phyloP scores from a whole-genome alignment of 2,329 filamentous ascomycete species.

The Colletotrichum karsti region DNA sequence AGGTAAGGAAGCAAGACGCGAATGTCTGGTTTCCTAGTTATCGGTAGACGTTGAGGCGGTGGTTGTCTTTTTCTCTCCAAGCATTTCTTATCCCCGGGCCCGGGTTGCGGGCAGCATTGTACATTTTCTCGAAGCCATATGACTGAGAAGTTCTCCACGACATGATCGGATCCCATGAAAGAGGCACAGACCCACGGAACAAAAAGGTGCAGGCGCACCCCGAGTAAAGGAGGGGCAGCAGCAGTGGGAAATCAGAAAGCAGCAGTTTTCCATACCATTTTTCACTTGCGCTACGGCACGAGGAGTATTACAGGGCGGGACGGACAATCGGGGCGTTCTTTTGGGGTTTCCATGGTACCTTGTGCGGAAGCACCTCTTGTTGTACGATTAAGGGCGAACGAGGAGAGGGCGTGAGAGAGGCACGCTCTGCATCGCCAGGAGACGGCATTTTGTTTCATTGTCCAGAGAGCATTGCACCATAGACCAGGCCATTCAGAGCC shows the following conservation, averaged over 20 bases:
- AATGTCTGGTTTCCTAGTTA: constrained; percentile 1
- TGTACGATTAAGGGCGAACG: constrained; percentile 23
- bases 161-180: constrained; percentile 29
- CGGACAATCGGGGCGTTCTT: constrained; percentile 22
- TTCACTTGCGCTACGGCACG: constrained; percentile 21
- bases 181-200: constrained; percentile 25
- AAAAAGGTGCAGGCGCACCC: constrained; percentile 21
- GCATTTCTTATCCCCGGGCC: constrained; percentile 16
- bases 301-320: constrained; percentile 23
- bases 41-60: constrained; percentile 12
- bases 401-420: background rate
- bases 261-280: constrained; percentile 15
- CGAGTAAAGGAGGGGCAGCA: constrained; percentile 2
- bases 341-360: constrained; percentile 21
- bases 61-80: constrained; percentile 16
- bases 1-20: constrained; percentile 32
- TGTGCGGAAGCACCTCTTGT: constrained; percentile 20
- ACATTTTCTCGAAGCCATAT: constrained; percentile 29
- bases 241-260: constrained; percentile 11
- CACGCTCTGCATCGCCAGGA: constrained; percentile 1
- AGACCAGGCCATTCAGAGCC: constrained; percentile 18
- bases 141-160: constrained; percentile 30
- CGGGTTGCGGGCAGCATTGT: constrained; percentile 26
- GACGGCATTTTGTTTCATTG: constrained; percentile 6
- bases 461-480: constrained; percentile 21